Conservation (phyloP, 2,329 filamentous ascomycete species). For the Onygenales sp. region DNA sequence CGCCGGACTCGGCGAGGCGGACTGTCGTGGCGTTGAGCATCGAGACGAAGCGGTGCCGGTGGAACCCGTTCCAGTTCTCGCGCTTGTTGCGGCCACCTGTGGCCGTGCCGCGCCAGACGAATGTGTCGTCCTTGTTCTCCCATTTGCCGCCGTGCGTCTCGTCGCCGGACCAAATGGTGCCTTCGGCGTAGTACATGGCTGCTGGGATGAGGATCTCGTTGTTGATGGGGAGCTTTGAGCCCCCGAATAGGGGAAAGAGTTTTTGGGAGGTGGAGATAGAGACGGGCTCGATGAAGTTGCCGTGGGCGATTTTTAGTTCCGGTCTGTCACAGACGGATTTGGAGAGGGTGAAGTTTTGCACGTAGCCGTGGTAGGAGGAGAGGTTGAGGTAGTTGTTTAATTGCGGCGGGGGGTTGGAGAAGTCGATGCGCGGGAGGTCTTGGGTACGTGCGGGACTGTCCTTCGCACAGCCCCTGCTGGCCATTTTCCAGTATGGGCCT, state of each 20-base stretch:
- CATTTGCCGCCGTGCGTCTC: constrained; percentile 30
- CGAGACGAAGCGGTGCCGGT: constrained; percentile 64
- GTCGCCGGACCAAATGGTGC: constrained; percentile 34
- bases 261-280: constrained; percentile 34
- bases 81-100: constrained; percentile 37
- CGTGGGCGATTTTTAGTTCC: constrained; percentile 37
- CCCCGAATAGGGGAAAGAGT: constrained; percentile 42
- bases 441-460: constrained; percentile 12
- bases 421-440: constrained; percentile 25
- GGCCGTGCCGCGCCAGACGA: constrained; percentile 41
- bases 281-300: constrained; percentile 41
- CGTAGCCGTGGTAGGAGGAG: constrained; percentile 35
- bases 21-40: constrained; percentile 62
- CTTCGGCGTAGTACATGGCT: constrained; percentile 40
- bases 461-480: constrained; percentile 29
- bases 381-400: constrained; percentile 22
- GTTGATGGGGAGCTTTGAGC: constrained; percentile 41
- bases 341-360: constrained; percentile 37
- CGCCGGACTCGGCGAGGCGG: constrained; percentile 36
- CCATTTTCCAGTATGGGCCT: constrained; percentile 34
- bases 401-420: constrained; percentile 16
- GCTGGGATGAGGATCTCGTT: constrained; percentile 45
- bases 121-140: constrained; percentile 31
- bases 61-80: constrained; percentile 61
- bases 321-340: constrained; percentile 39